Percentiles rank a stretch among this genome's conserved stretches.
phyloP scores from a whole-genome alignment of 352 stramenopile genomes.

The Blastocystis sp. region DNA sequence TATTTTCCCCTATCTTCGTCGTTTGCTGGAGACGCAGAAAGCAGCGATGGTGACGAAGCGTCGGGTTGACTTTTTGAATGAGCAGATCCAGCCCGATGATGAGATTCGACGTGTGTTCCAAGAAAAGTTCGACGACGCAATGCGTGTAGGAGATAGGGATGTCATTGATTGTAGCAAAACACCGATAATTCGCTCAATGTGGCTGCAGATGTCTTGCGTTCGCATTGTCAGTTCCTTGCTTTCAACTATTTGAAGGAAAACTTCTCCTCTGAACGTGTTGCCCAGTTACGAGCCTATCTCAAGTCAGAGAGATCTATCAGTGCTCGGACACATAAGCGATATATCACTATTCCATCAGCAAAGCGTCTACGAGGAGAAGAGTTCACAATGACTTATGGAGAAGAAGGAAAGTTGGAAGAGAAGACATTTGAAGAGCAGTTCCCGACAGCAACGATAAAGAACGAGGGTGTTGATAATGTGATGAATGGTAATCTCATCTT shows the following conservation, averaged over 20 bases:
- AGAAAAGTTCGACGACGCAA: conserved; percentile 28
- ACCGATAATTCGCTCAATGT: not conserved
- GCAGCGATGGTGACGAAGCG: conserved; percentile 49
- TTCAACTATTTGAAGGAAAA: conserved; percentile 51
- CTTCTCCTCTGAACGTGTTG: conserved; percentile 19
- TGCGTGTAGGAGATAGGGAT: not conserved
- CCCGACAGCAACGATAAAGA: not conserved
- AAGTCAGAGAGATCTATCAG: conserved; percentile 44
- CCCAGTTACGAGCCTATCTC: conserved; percentile 5
- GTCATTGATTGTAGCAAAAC: not conserved
- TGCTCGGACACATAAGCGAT: conserved; percentile 44
- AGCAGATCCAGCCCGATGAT: conserved; percentile 36
- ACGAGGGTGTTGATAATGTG: not conserved
- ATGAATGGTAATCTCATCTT: conserved; percentile 18
- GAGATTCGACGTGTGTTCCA: conserved; percentile 35
- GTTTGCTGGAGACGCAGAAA: conserved; percentile 58
- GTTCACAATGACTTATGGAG: not conserved
- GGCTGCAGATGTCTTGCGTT: not conserved
- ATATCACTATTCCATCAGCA: conserved; percentile 32
- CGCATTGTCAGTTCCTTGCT: conserved; percentile 20
- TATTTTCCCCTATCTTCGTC: conserved; percentile 53
- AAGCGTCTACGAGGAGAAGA: conserved; percentile 8
- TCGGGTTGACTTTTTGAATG: conserved; percentile 44
- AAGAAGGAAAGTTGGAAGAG: not conserved
- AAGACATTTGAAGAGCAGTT: not conserved